Evolutionary conservation across 2,329 filamentous ascomycete genomes (phyloP), one percentile per base, ranked within the genome.

Genomic region (Colletotrichum agaves): DNA sequence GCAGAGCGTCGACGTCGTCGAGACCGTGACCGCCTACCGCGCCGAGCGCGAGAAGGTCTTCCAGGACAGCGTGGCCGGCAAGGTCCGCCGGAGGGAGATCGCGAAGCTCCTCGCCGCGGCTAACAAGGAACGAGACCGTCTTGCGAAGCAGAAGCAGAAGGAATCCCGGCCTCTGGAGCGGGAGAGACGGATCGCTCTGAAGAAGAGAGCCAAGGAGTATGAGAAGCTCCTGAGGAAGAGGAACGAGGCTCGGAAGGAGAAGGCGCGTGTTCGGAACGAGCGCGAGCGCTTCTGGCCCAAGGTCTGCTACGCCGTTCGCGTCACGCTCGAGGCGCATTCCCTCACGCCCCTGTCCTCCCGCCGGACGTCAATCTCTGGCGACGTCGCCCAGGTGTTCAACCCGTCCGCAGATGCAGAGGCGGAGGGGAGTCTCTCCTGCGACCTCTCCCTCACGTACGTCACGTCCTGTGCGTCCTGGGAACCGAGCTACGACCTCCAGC

Each of bases 401-500:
- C 83, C 67, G 77, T 78, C 47, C 73, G 84, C 58, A 37, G 71
- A 71, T 43, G 56, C 66, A 4, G 72, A 71, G 1, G 56, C 62
- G 1, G 73, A 67, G 56, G 64, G 19, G 58, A 71, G 23, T 33
- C 59, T 63, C 50, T 76, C 47, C 6, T 85, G 83, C 73, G 79
- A 84, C 58, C 75, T 91, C 6, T 79, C 83, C 3, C 72, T 90
- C n/a, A 86, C 84, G 0, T 90, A 90, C 72, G 83, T 90, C 39
- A 88, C 88, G 0, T 79, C 80, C 7, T 81, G 82, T 1, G 88
- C 88, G 0, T 86, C 79, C 68, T 91, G 89, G 88, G 78, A 79
- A 0, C 87, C 89, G 2, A 85, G 82, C 62, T 91, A 91, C 74
- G 88, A 91, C 71, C 76, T 91, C 43, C 83, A 83, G 58, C 81